Percentiles rank a stretch among this genome's conserved stretches.
These are phyloP conservation scores for Coelastrella sp. DNA, from an alignment of 139 green algal species.

Conservation along the genomic window DNA sequence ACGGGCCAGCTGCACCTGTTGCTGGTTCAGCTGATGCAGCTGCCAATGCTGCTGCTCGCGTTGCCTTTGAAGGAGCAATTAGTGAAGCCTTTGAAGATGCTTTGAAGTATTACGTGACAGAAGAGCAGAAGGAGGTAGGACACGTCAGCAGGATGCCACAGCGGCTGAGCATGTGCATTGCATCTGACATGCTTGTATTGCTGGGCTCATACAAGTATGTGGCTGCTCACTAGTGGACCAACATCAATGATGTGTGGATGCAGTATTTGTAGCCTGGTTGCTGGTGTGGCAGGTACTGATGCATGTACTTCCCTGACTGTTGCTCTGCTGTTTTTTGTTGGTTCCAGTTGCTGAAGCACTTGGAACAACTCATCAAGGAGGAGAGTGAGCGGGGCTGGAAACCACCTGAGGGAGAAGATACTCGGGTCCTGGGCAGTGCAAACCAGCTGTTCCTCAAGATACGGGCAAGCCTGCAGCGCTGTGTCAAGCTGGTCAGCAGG, in stretches of 20 bases:
- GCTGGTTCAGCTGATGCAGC: constrained; percentile 3
- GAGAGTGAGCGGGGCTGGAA: constrained; percentile 84
- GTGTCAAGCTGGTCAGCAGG: constrained; percentile 78
- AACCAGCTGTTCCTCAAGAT: constrained; percentile 90
- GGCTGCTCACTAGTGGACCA: neutral
- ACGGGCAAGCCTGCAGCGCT: constrained; percentile 84
- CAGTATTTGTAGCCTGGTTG: too few relatives aligned
- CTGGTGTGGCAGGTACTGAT: too few relatives aligned
- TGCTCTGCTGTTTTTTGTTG: neutral
- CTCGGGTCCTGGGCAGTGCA: constrained; percentile 61
- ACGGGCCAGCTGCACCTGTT: neutral
- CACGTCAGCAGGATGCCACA: too few relatives aligned
- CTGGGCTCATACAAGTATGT: neutral
- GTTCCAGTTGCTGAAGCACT: constrained; percentile 70
- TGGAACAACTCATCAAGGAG: constrained; percentile 80
- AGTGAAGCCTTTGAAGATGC: constrained; percentile 59
- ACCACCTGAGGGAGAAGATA: constrained; percentile 64
- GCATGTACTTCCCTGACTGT: neutral
- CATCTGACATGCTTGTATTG: too few relatives aligned
- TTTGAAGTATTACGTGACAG: constrained; percentile 59
- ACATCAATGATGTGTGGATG: too few relatives aligned
- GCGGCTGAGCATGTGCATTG: too few relatives aligned
- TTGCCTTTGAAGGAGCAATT: constrained; percentile 66
- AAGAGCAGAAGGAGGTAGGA: constrained; percentile 64
- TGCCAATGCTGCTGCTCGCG: constrained; percentile 46